Evolutionary conservation across 2,329 filamentous ascomycete genomes (phyloP).

Genomic region (Fusarium hainanense): DNA sequence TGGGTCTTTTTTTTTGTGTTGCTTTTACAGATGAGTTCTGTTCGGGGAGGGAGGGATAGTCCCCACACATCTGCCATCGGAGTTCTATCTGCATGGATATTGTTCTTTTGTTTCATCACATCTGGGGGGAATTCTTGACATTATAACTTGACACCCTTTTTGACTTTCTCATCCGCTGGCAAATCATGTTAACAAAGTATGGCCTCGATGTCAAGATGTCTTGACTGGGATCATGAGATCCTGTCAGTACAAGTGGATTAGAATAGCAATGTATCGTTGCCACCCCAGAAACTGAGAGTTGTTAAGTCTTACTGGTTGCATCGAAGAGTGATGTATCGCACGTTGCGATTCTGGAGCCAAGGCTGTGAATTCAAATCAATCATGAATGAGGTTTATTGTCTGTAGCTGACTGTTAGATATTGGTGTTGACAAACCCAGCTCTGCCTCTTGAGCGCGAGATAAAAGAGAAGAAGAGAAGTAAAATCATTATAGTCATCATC

Average conservation of each 20-base stretch:
- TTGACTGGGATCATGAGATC: neutral
- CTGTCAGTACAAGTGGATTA: neutral
- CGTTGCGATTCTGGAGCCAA: slow-evolving; percentile 8
- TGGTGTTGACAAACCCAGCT: slow-evolving; percentile 23
- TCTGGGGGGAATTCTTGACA: slow-evolving; percentile 18
- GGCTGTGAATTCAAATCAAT: slow-evolving; percentile 29
- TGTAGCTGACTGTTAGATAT: slow-evolving; percentile 27
- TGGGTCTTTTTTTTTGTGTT: slow-evolving; percentile 21
- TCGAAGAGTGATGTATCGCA: neutral
- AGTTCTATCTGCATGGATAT: slow-evolving; percentile 31
- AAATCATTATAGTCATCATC: slow-evolving; percentile 2
- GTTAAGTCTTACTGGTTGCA: slow-evolving; percentile 1
- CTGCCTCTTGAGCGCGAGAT: slow-evolving; percentile 33
- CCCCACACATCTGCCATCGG: slow-evolving; percentile 33
- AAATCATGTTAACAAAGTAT: neutral
- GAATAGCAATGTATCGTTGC: neutral
- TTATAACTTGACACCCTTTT: slow-evolving; percentile 15
- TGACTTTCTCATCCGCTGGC: slow-evolving; percentile 1
- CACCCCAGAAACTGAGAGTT: neutral
- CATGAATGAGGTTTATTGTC: slow-evolving; percentile 26
- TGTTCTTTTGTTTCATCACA: slow-evolving; percentile 15
- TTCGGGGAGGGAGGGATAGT: slow-evolving; percentile 18
- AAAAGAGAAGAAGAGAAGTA: slow-evolving; percentile 17
- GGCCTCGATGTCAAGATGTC: neutral
- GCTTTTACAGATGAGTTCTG: slow-evolving; percentile 27